Evolutionary conservation across 768 basidiomycete genomes (phyloP).

Genomic region (Strobilomyces confusus): DNA sequence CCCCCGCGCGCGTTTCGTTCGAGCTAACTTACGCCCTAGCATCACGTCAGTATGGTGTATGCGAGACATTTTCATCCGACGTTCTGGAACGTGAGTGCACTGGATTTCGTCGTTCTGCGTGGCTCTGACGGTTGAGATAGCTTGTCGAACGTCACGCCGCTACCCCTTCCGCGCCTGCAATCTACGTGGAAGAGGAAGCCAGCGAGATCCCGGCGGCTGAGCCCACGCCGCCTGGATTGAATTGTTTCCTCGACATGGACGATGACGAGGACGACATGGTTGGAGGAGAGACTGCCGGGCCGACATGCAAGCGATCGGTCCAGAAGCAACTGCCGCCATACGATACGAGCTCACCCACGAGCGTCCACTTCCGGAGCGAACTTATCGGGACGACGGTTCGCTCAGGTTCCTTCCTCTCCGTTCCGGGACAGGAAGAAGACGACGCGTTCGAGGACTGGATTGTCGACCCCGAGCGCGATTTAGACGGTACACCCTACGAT

Average conservation of each 20-base stretch:
- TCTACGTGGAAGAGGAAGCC: too few species aligned
- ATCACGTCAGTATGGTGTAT: conserved; percentile 21
- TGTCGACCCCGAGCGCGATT: conserved; percentile 16
- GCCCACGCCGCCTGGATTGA: too few species aligned
- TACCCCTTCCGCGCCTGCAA: too few species aligned
- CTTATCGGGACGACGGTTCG: conserved; percentile 16
- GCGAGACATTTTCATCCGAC: conserved; percentile 2
- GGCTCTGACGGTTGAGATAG: too few species aligned
- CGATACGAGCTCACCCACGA: conserved; percentile 2
- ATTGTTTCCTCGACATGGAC: too few species aligned
- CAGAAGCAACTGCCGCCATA: conserved; percentile 10
- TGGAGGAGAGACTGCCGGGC: too few species aligned
- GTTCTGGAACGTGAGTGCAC: too few species aligned
- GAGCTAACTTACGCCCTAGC: not conserved
- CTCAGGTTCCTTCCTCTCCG: conserved; percentile 8
- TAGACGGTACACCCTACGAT: not conserved
- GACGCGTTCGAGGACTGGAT: not conserved
- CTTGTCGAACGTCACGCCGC: too few species aligned
- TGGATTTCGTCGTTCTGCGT: too few species aligned
- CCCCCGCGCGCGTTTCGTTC: not conserved
- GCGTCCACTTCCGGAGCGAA: conserved; percentile 9
- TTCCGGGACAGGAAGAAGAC: not conserved
- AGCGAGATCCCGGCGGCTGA: too few species aligned
- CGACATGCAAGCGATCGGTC: not conserved
- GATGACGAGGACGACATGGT: too few species aligned